Evolutionary conservation across 2,329 filamentous ascomycete species (phyloP).

Genomic region (Incumbomyces lentus): DNA sequence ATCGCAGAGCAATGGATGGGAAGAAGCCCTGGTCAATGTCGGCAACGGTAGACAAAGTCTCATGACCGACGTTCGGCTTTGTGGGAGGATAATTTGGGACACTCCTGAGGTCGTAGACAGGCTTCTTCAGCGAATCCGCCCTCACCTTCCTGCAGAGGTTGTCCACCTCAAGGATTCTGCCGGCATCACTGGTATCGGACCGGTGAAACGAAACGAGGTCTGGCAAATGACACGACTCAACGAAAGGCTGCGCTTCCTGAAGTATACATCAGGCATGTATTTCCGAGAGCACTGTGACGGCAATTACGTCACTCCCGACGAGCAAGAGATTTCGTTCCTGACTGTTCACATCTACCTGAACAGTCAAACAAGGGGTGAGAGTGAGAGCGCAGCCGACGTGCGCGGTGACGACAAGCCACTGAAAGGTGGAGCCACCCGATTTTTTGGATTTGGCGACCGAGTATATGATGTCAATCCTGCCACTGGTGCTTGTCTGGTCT

Average conservation of each 20-base stretch:
- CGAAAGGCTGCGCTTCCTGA: slow-evolving; percentile 64
- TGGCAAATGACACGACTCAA: slow-evolving; percentile 45
- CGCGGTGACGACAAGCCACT: slow-evolving; percentile 25
- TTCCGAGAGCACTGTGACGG: slow-evolving; percentile 65
- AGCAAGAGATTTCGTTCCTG: slow-evolving; percentile 40
- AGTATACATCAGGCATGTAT: slow-evolving; percentile 61
- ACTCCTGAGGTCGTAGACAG: slow-evolving; percentile 49
- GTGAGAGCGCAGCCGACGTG: slow-evolving; percentile 11
- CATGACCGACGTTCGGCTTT: slow-evolving; percentile 51
- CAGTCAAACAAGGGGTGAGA: slow-evolving; percentile 30
- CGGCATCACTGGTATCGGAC: slow-evolving; percentile 36
- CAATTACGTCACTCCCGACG: slow-evolving; percentile 48
- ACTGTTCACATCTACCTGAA: slow-evolving; percentile 49
- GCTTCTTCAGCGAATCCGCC: slow-evolving; percentile 49
- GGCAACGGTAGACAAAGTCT: slow-evolving; percentile 52
- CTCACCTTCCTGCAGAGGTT: slow-evolving; percentile 35
- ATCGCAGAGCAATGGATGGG: slow-evolving; percentile 44
- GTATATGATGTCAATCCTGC: slow-evolving; percentile 40
- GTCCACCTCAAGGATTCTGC: slow-evolving; percentile 30
- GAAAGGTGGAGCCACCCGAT: slow-evolving; percentile 46
- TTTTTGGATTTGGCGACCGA: slow-evolving; percentile 27
- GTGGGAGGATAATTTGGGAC: slow-evolving; percentile 71
- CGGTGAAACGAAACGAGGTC: slow-evolving; percentile 32
- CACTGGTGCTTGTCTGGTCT: slow-evolving; percentile 43
- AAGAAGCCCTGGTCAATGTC: slow-evolving; percentile 57